Evolutionary conservation across 164 flowering plant species (phyloP).

Genomic region (Dillenia turbinata): DNA sequence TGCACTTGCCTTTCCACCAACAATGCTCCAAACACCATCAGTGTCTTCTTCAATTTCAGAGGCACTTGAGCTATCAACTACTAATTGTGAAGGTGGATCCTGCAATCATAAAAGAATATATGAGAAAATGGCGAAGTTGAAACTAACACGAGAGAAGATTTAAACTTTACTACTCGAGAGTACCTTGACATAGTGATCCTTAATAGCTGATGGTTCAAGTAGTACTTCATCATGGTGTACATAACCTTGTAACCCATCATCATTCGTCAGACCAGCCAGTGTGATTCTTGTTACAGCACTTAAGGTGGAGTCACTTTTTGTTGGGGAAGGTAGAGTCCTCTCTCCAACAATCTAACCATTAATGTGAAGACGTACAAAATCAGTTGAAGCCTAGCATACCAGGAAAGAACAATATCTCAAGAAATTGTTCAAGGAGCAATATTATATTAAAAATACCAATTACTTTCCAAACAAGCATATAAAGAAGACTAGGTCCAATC

Average conservation of each 20-base stretch:
- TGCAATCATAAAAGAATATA: constrained; percentile 23
- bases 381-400: constrained; percentile 38
- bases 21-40: constrained; percentile 84
- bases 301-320: constrained; percentile 16
- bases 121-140: neutral
- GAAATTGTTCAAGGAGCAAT: too few species aligned
- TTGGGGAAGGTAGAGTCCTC: constrained; percentile 33
- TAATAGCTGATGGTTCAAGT: constrained; percentile 31
- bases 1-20: constrained; percentile 80
- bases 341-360: constrained; percentile 66
- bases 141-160: neutral
- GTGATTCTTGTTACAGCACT: constrained; percentile 23
- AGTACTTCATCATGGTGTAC: constrained; percentile 40
- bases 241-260: constrained; percentile 40
- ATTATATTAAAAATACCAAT: too few species aligned
- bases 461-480: too few species aligned
- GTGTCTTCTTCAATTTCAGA: constrained; percentile 71
- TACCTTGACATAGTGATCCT: constrained; percentile 53
- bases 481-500: too few species aligned
- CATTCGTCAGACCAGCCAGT: constrained; percentile 33
- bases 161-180: constrained; percentile 1
- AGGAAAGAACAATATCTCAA: too few species aligned
- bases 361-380: constrained; percentile 46
- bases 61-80: constrained; percentile 54
- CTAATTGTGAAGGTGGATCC: constrained; percentile 65